Conservation (phyloP, 2,329 filamentous ascomycete species). For the Fusarium veterinarium region DNA sequence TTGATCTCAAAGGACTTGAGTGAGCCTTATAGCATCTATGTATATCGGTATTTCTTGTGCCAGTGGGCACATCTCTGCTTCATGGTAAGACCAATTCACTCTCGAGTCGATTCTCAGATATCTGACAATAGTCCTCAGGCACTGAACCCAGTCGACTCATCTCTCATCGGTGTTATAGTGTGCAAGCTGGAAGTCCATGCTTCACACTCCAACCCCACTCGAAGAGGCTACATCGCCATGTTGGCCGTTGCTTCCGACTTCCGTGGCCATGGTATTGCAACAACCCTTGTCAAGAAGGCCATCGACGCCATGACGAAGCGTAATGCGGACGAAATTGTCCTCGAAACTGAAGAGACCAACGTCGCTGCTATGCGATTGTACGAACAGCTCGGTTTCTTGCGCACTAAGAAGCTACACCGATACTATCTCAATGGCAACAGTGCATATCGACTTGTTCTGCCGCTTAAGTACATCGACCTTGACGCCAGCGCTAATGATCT, state of each 20-base stretch:
- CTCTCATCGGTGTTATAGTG: constrained; percentile 89
- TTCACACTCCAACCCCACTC: constrained; percentile 77
- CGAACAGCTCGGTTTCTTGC: constrained; percentile 89
- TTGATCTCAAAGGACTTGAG: constrained; percentile 96
- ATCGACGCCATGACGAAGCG: constrained; percentile 90
- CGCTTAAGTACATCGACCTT: constrained; percentile 69
- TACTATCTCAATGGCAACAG: constrained; percentile 98
- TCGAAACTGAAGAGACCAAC: constrained; percentile 97
- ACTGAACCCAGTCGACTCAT: constrained; percentile 67
- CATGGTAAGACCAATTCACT: constrained; percentile 69
- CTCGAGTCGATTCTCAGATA: neutral
- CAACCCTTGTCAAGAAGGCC: constrained; percentile 85
- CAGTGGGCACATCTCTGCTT: constrained; percentile 99
- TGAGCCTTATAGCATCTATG: constrained; percentile 99
- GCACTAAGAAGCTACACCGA: constrained; percentile 91
- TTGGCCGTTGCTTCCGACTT: constrained; percentile 86
- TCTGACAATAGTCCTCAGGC: constrained; percentile 57
- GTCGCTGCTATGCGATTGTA: constrained; percentile 90
- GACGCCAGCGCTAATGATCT: constrained; percentile 53
- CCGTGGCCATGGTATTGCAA: constrained; percentile 88
- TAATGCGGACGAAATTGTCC: constrained; percentile 90
- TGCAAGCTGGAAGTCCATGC: constrained; percentile 94
- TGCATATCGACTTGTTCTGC: constrained; percentile 87
- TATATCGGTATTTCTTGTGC: constrained; percentile 97
- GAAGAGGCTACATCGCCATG: constrained; percentile 98